These are phyloP conservation scores for Euptelea pleiosperma DNA, from an alignment of 164 flowering plant genomes.

Conservation along the genomic window DNA sequence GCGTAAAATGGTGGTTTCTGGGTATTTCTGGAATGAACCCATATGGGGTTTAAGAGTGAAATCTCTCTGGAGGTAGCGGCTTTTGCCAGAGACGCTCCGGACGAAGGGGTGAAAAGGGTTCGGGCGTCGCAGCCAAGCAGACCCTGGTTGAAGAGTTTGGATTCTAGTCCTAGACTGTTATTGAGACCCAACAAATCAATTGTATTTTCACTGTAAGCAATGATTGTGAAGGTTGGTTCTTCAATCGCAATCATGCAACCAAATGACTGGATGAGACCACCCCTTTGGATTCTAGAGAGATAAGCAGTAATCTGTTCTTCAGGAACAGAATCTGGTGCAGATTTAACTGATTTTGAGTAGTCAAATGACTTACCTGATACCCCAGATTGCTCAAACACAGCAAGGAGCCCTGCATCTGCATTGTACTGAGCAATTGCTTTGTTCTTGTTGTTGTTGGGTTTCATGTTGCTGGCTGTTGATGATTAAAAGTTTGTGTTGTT, in stretches of 20 bases:
- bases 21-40: conserved; percentile 47
- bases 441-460: conserved; percentile 14
- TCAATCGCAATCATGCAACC: conserved; percentile 72
- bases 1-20: conserved; percentile 67
- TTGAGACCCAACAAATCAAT: conserved; percentile 40
- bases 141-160: conserved; percentile 16
- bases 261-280: conserved; percentile 63
- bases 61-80: conserved; percentile 48
- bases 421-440: conserved; percentile 41
- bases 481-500: conserved; percentile 13
- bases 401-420: conserved; percentile 53
- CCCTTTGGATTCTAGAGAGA: conserved; percentile 58
- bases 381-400: conserved; percentile 51
- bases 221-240: conserved; percentile 47
- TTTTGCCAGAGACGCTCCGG: conserved; percentile 42
- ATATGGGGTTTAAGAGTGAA: conserved; percentile 58
- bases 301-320: conserved; percentile 55
- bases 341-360: conserved; percentile 43
- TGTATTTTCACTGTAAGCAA: conserved; percentile 68
- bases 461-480: conserved; percentile 35
- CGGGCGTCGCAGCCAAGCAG: conserved; percentile 57
- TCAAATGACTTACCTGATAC: conserved; percentile 51
- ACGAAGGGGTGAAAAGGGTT: conserved; percentile 46
- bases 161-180: background rate
- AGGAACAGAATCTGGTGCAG: conserved; percentile 29